Base-by-base conservation (phyloP, 768 basidiomycete genomes). In the Dioszegia hungarica region DNA sequence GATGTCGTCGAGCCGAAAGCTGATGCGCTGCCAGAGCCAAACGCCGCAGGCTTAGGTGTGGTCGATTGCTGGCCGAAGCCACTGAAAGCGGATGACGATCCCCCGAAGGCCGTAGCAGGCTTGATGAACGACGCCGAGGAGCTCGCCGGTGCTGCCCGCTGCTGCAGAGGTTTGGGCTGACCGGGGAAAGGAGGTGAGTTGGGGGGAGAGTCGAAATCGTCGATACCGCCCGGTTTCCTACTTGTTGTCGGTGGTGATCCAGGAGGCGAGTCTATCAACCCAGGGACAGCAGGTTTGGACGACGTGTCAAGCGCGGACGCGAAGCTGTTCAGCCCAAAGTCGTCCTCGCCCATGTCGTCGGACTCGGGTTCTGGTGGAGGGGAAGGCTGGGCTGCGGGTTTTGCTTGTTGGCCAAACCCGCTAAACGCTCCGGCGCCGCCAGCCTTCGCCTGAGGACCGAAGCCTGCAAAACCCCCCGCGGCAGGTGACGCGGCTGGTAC, bases 251-350 rank as follows among this genome's bases (percentile, higher is more conserved):
- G 28, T 6, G 70, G 70, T 5, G 70, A 72, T 3, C 47, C 20
- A 2, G 70, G 70, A 14, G 70, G 67, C 5, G 70, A 72, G 5
- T 68, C 62, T 5, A 47, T 66, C 20, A 71, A 50, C 9, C 66
- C 66, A 3, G 68, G 68, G 10, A 66, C 62, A 12, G 29, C 45
- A 37, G 61, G 22, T 2, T 55, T 37, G 8, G 63, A 56, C 3
- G 63, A 54, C 29, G 37, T 51, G 3, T 61, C 60, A 37, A 74
- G 46, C 19, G 61, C 60, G 37, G 67, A 66, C 11, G 63, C 70
- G 29, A 74, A 74, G 12, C 66, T 66, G 2, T 64, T 67, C 2
- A 73, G 54, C 17, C 67, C 69, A 38, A 70, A 67, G 46, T 64
- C 66, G 31, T 66, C 64, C 14, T 43, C 3, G 8, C 24, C 46